A percentile compares a stretch with the other conserved stretches of the same genome.
These are phyloP conservation scores for Lobosporangium transversale DNA, from an alignment of 192 early-diverging fungal species.

Conservation along the genomic window DNA sequence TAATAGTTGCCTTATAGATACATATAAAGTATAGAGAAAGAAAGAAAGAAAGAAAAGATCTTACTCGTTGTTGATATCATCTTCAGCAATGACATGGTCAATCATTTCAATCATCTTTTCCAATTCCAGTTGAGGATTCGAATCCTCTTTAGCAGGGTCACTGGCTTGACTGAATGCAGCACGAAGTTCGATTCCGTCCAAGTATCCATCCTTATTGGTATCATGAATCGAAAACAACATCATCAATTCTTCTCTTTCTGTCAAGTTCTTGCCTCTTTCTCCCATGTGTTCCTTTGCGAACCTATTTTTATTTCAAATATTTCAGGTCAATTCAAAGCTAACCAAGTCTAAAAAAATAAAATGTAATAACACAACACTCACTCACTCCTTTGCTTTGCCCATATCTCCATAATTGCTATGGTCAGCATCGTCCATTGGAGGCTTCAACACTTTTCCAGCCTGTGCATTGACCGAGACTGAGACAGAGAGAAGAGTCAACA, in stretches of 20 bases:
- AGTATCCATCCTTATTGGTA: conserved; percentile 71
- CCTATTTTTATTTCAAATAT: conserved; percentile 27
- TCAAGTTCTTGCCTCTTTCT: conserved; percentile 54
- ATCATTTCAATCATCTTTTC: conserved; percentile 70
- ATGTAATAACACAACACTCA: background rate
- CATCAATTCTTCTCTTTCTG: conserved; percentile 70
- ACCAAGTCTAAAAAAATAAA: background rate
- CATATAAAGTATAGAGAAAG: too few relatives aligned
- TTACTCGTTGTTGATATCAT: conserved; percentile 81
- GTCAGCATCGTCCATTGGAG: conserved; percentile 35
- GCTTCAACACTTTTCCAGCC: background rate
- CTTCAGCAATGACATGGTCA: conserved; percentile 78
- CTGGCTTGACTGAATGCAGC: conserved; percentile 62
- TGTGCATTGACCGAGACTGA: background rate
- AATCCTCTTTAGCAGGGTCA: conserved; percentile 21
- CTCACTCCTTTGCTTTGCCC: conserved; percentile 57
- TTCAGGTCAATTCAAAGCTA: background rate
- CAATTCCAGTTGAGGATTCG: conserved; percentile 46
- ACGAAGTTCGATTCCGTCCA: conserved; percentile 85
- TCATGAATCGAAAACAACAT: conserved; percentile 81
- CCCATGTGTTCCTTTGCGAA: conserved; percentile 66
- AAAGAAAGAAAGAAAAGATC: conserved; percentile 6
- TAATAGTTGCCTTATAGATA: too few relatives aligned
- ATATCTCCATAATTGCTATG: conserved; percentile 67
- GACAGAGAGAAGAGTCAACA: background rate